Base-by-base conservation (phyloP, 257 asterid species). In the Apocynum venetum region DNA sequence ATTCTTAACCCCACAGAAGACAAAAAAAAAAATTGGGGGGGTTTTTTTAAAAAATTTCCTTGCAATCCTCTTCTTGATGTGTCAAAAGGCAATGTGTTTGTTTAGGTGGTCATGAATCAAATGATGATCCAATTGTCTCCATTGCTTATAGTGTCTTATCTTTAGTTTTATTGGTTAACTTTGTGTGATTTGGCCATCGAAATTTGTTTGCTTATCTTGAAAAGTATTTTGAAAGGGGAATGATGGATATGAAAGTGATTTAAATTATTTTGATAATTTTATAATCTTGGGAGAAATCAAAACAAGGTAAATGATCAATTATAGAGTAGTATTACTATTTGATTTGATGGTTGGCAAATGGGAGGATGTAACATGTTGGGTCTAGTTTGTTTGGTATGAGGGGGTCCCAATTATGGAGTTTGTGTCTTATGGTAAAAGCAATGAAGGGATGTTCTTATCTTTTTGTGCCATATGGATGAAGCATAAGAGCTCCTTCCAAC, bases 321-420 rank as follows among this genome's bases (percentile, higher is more conserved):
- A 59, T 67, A 41, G 14, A 41, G 56, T 19, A 4, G 10, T 19
- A 57, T 17, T 6, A 19, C 2, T 55, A 2, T n/a, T 49, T 77
- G 78, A 72, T 78, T 64, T 86, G 82, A 80, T 65, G 38, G 40
- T 68, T 35, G 72, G 71, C 77, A 43, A 74, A 75, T 46, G 14
- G n/a, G 43, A 55, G 53, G 72, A 19, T 74, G 61, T 55, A 78
- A 52, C 76, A 40, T 66, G 10, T 3, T 65, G 31, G n/a, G 8
- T 76, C 40, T 52, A 41, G 56, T 43, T 9, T 56, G 55, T 56
- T 65, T 43, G 17, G 4, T 19, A 1, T 6, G 11, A 20, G 15
- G 77, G 77, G 43, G 64, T 47, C 68, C 55, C 52, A 40, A 17
- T 51, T 35, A 13, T 72, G 31, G 43, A 51, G 63, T 31, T n/a